Conservation (phyloP, 805 yeast species). For the Kodamaea neixiangensis region DNA sequence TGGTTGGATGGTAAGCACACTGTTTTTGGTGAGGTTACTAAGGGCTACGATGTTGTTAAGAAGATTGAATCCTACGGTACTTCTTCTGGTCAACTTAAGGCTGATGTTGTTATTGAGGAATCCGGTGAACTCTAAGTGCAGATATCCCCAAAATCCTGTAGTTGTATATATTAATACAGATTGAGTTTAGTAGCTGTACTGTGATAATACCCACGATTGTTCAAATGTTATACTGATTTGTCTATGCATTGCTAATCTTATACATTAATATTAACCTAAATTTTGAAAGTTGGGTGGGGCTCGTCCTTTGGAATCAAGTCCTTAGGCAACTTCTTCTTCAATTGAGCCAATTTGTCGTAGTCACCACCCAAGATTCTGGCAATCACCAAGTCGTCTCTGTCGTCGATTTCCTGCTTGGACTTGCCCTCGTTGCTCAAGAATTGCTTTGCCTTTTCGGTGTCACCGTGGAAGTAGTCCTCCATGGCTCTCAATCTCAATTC, state of each 20-base stretch:
- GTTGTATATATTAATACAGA: conserved; percentile 1
- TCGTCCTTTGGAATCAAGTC: conserved; percentile 41
- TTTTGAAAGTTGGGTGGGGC: conserved; percentile 33
- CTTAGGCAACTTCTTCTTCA: conserved; percentile 50
- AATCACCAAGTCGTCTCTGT: conserved; percentile 74
- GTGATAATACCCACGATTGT: neutral
- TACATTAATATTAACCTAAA: conserved; percentile 21
- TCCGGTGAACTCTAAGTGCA: conserved; percentile 23
- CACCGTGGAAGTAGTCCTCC: conserved; percentile 61
- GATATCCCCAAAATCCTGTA: no score
- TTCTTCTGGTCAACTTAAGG: conserved; percentile 19
- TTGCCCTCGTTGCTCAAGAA: conserved; percentile 56
- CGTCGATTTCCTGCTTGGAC: conserved; percentile 56
- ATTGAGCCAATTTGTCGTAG: conserved; percentile 67
- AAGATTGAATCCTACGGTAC: conserved; percentile 28
- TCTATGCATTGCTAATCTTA: conserved; percentile 4
- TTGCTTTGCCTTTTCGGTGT: conserved; percentile 50
- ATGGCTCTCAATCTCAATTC: conserved; percentile 75
- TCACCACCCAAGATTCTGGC: conserved; percentile 84
- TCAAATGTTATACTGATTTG: neutral
- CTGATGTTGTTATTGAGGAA: conserved; percentile 27
- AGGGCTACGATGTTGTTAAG: conserved; percentile 27
- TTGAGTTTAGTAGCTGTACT: neutral
- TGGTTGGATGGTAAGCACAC: conserved; percentile 31
- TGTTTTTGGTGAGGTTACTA: conserved; percentile 29